Base-by-base conservation (phyloP, 495 filamentous ascomycete genomes). In the Penicillium diatomitis region DNA sequence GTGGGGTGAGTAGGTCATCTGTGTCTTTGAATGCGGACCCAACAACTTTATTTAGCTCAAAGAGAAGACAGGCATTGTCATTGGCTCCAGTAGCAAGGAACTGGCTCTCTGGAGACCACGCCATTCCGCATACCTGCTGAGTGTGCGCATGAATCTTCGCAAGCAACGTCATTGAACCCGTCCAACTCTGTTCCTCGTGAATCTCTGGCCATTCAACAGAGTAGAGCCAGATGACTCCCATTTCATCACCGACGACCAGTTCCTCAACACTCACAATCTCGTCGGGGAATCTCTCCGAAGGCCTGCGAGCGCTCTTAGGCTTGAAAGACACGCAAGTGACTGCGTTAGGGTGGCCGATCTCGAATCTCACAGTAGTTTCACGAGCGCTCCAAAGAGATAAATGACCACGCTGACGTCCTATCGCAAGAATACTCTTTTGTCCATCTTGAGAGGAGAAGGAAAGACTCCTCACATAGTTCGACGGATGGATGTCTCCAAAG, bases 111-210 rank as follows among this genome's bases (percentile, higher is more conserved):
- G 70, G 71, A 2, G 88, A 95, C 89, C 92, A 98, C 2, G 88
- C 76, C 8, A 98, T 73, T 4, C 92, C 90, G 62, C 92, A 98
- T 27, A 98, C 82, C 57, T 96, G 90, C 62, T 96, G 90, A 6
- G 72, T 79, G 67, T 98, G 94, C 2, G 88, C 80, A 4, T 72
- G 72, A 47, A 97, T 84, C 52, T 83, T 81, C 8, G 83, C 85
- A 36, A 95, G 65, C 28, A 96, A 68, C 2, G 77, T 87, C 75
- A 96, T 83, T 7, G 81, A 70, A 9, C 91, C 88, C 32, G 77
- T 73, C 88, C 88, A 92, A 50, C 77, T 79, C 58, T 70, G 75
- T 28, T 77, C 61, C 10, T 56, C 54, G 4, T 69, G 54, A 27
- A 62, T 51, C 38, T 69, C 61, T 12, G 88, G 84, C 91, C 91